Percentiles rank a stretch among this genome's conserved stretches.
Evolutionary conservation across 768 basidiomycete species (phyloP).

Genomic region (Suillus tomentosus): DNA sequence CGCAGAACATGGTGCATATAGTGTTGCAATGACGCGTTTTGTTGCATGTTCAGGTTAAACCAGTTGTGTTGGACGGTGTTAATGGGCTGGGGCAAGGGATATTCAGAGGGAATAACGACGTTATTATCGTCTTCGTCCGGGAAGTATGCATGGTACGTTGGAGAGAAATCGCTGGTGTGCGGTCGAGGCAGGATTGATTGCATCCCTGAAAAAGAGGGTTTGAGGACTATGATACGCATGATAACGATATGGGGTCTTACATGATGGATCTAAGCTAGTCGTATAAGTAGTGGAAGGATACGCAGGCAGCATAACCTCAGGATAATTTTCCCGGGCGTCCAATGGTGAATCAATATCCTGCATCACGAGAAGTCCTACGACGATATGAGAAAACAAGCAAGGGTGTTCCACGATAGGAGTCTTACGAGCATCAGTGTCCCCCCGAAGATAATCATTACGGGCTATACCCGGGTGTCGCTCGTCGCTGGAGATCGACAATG

Average conservation of each 20-base stretch:
- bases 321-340: slow-evolving; percentile 28
- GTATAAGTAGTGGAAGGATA: slow-evolving; percentile 36
- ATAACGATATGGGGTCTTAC: slow-evolving; percentile 74
- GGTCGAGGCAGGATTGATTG: slow-evolving; percentile 31
- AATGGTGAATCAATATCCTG: slow-evolving; percentile 34
- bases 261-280: slow-evolving; percentile 60
- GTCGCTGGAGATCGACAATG: slow-evolving; percentile 33
- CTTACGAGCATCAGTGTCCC: slow-evolving; percentile 31
- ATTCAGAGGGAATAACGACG: slow-evolving; percentile 27
- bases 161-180: slow-evolving; percentile 30
- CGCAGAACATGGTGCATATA: slow-evolving; percentile 66
- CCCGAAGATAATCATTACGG: slow-evolving; percentile 21
- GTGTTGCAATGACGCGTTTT: slow-evolving; percentile 32
- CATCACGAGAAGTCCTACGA: slow-evolving; percentile 30
- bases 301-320: slow-evolving; percentile 31
- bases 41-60: slow-evolving; percentile 17
- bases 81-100: slow-evolving; percentile 12
- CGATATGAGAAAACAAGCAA: slow-evolving; percentile 6
- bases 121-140: slow-evolving; percentile 21
- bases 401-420: not conserved
- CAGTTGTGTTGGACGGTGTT: slow-evolving; percentile 15
- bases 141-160: slow-evolving; percentile 15
- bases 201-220: slow-evolving; percentile 55
- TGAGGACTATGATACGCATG: slow-evolving; percentile 68
- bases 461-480: slow-evolving; percentile 37